phyloP scores from a whole-genome alignment of 192 early-diverging fungal genomes.

The Spinellus fusiger region DNA sequence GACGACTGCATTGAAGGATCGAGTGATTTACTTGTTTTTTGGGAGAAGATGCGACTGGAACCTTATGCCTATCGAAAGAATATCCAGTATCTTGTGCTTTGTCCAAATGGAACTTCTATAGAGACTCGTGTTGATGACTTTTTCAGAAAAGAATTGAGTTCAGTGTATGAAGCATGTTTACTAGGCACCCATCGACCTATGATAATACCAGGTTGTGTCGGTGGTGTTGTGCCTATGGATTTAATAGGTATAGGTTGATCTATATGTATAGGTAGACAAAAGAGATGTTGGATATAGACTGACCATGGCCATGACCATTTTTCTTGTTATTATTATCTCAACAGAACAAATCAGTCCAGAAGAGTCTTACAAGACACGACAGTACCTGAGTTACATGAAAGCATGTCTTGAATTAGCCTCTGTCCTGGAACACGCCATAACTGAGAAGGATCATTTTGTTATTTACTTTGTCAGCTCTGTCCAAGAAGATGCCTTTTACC shows the following conservation, averaged over 20 bases:
- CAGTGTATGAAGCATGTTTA: constrained; percentile 37
- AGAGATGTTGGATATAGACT: background rate
- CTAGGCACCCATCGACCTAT: constrained; percentile 39
- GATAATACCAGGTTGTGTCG: constrained; percentile 21
- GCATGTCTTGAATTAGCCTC: constrained; percentile 36
- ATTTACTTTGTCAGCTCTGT: constrained; percentile 46
- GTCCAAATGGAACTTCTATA: constrained; percentile 34
- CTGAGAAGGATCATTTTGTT: constrained; percentile 29
- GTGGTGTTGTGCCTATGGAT: constrained; percentile 38
- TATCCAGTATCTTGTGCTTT: constrained; percentile 42
- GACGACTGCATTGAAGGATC: constrained; percentile 43
- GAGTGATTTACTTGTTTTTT: constrained; percentile 38
- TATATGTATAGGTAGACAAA: constrained; percentile 2
- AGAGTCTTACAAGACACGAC: constrained; percentile 21
- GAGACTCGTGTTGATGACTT: constrained; percentile 31
- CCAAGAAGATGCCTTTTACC: constrained; percentile 31
- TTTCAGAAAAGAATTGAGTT: constrained; percentile 34
- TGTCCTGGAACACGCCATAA: constrained; percentile 23
- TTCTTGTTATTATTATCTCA: background rate
- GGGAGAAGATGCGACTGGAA: constrained; percentile 47
- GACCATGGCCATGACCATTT: too few relatives aligned
- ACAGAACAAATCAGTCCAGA: constrained; percentile 21
- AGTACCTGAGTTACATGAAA: constrained; percentile 34
- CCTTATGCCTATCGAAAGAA: constrained; percentile 42
- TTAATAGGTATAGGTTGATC: constrained; percentile 21